Base-by-base conservation (phyloP, 1,284 basidiomycete genomes). In the Apiotrichum laibachii region DNA sequence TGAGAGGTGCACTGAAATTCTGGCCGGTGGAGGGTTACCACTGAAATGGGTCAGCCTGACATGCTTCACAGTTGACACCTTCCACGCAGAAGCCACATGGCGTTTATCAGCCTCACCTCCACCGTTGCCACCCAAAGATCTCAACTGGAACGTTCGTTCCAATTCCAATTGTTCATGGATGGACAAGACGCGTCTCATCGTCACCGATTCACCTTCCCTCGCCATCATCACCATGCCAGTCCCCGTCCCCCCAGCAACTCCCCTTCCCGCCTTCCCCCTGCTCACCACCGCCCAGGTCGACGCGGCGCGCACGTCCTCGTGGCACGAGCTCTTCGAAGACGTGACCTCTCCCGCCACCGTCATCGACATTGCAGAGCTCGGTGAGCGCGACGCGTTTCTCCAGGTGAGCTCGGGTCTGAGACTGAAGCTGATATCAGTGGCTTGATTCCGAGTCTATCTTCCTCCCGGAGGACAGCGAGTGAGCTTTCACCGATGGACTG, bases 321-420 rank as follows among this genome's bases (percentile, higher is more conserved):
- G 94, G 94, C 92, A 93, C 70, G 85, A 89, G 2, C 76, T 73
- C 8, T 94, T 92, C 73, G 81, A 85, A 22, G 79, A 81, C 19
- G 71, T 86, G 45, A 88, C 86, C 44, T 87, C 92, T 63, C 89
- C 86, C 71, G 88, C 90, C 1, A 89, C 85, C 1, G 79, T 95
- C 56, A 85, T 97, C 64, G 84, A 84, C 50, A 86, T 89, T 12
- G 90, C 94, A 67, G 85, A 88, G 10, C 82, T 96, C 10, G 86
- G 89, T 60, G 81, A 96, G 15, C 90, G 91, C 2, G 84, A 87
- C 57, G 92, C 90, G 26, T 88, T 90, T 42, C 87, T 92, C 72
- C 81, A 88, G 71, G 71, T 82, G 85, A 62, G 85, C 82, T 51
- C n/a, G n/a, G n/a, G 19, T 16, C 22, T 22, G 37, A 37, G 37